These are phyloP conservation scores for Iris macrosiphon DNA, from an alignment of 106 monocot species.

Conservation along the genomic window DNA sequence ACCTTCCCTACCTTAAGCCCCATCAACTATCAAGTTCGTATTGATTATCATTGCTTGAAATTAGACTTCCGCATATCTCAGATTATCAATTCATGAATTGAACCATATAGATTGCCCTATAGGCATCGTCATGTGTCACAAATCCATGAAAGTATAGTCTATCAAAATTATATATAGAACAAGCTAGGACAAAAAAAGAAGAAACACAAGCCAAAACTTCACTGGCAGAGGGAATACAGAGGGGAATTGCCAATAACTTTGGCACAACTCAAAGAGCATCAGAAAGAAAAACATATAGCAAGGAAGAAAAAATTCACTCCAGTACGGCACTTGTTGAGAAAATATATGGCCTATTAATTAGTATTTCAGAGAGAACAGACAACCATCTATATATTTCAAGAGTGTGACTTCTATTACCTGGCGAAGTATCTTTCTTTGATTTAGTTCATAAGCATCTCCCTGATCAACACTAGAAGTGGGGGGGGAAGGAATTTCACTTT, in stretches of 20 bases:
- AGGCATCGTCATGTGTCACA: no score
- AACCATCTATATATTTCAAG: neutral
- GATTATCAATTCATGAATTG: no score
- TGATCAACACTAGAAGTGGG: slow-evolving; percentile 28
- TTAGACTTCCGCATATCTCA: no score
- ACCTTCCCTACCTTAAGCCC: no score
- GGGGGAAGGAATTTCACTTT: slow-evolving; percentile 57
- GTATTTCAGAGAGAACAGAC: neutral
- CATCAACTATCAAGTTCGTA: no score
- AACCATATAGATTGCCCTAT: no score
- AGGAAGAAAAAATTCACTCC: neutral
- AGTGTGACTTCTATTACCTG: slow-evolving; percentile 35
- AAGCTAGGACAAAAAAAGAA: neutral
- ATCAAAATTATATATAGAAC: no score
- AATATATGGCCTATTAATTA: neutral
- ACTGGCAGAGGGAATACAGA: neutral
- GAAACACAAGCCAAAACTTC: neutral
- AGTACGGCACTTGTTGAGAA: neutral
- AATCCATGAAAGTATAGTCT: no score
- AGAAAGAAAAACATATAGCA: neutral
- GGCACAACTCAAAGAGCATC: neutral
- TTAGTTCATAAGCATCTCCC: slow-evolving; percentile 56
- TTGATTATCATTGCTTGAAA: no score
- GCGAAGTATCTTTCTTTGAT: slow-evolving; percentile 77
- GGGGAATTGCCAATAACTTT: neutral